Evolutionary conservation across 257 asterid genomes (phyloP).

Genomic region (Leonotis leonurus): DNA sequence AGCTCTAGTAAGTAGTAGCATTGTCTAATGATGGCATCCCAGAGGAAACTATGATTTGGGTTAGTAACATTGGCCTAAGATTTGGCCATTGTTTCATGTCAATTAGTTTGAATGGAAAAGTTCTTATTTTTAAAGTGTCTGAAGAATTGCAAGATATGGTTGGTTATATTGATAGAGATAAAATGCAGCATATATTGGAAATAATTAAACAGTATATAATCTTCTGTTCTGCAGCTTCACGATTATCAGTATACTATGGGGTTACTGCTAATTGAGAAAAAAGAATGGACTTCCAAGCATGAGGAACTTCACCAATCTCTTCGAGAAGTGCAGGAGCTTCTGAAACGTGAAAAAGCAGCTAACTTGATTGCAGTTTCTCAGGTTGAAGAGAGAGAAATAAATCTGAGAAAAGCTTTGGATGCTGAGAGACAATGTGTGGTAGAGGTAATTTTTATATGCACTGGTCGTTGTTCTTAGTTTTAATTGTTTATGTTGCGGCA

Average conservation of each 20-base stretch:
- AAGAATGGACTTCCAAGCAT: conserved; percentile 62
- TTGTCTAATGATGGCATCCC: neutral
- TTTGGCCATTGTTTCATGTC: neutral
- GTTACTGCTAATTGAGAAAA: conserved; percentile 76
- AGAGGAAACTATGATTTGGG: neutral
- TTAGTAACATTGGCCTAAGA: neutral
- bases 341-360: conserved; percentile 74
- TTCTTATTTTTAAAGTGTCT: neutral
- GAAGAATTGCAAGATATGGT: neutral
- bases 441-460: conserved; percentile 46
- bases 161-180: neutral
- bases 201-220: neutral
- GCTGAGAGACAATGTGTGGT: conserved; percentile 58
- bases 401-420: conserved; percentile 57
- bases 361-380: conserved; percentile 58
- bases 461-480: too few relatives aligned
- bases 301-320: conserved; percentile 57
- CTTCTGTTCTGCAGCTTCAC: conserved; percentile 43
- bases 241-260: conserved; percentile 93
- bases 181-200: neutral
- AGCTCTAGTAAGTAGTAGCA: too few relatives aligned
- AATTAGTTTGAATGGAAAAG: neutral
- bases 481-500: too few relatives aligned
- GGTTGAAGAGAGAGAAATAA: conserved; percentile 71
- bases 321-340: conserved; percentile 53